Base-by-base conservation (phyloP, 768 basidiomycete species). In the Amanita inopinata region DNA sequence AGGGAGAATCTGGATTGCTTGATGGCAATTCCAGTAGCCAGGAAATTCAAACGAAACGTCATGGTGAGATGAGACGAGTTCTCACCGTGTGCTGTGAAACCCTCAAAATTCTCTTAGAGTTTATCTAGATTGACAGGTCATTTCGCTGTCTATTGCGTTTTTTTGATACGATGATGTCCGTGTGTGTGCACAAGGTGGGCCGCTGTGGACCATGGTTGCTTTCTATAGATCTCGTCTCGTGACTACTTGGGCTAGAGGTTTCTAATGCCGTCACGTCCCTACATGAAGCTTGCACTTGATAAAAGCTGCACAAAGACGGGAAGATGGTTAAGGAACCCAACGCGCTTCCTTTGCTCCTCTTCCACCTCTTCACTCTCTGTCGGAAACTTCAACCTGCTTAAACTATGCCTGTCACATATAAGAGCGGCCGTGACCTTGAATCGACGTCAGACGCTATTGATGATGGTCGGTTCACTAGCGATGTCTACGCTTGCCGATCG, bases 381-480 rank as follows among this genome's bases (percentile, higher is more conserved):
- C 14, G 4, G 18, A 36, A 10, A 25, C 38, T 15, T 19, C 8
- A 19, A 2, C n/a, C 22, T 17, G 24, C 28, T 11, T 15, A 14
- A 33, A 23, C 34, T 48, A 56, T 64, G 63, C 58, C 61, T 40
- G 41, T 40, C 20, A 42, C 52, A 15, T 41, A 55, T 40, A 41
- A 43, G 36, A 50, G 51, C 27, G 61, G 56, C 33, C 60, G 51
- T 45, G 59, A 69, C 34, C 63, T 74, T 31, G 72, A 74, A 31
- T 56, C 45, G 19, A 64, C 64, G 10, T 71, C 69, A 3, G 72
- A 74, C 48, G 67, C 67, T 34, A 64, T 74, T 19, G 72, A 74
- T 54, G 59, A 69, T 38, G 71, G 72, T 71, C 34, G 1, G 55
- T 37, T 14, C 8, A 14, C n/a, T 14, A 5, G 23, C 17, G 11